Evolutionary conservation across 805 yeast species (phyloP).

Genomic region (Metschnikowia sp.): DNA sequence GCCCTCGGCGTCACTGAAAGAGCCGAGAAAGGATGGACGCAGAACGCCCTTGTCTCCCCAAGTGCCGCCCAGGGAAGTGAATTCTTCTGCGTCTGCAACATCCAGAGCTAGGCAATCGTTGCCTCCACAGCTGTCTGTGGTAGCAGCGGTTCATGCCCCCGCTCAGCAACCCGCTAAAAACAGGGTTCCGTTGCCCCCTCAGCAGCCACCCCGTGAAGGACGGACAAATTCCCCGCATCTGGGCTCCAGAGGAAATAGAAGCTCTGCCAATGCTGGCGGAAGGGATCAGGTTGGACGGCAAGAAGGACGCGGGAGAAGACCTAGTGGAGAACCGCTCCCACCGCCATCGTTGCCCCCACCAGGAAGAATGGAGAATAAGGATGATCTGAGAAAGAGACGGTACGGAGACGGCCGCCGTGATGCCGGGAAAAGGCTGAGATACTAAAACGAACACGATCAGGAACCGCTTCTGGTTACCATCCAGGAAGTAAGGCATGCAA

Average conservation of each 20-base stretch:
- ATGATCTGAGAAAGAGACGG: conserved; percentile 20
- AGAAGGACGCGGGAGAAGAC: conserved; percentile 1
- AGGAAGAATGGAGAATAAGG: conserved; percentile 2
- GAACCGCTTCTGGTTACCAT: too few species aligned
- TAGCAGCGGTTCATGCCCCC: background rate
- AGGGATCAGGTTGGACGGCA: conserved; percentile 5
- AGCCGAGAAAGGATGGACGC: too few species aligned
- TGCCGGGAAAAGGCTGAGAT: conserved; percentile 31
- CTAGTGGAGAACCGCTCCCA: conserved; percentile 15
- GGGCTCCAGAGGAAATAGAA: conserved; percentile 9
- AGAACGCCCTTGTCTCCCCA: conserved; percentile 27
- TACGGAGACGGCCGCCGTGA: conserved; percentile 23
- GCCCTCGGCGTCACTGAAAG: too few species aligned
- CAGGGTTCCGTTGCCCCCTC: conserved; percentile 25
- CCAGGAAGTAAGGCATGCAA: too few species aligned
- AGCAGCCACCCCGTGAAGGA: conserved; percentile 11
- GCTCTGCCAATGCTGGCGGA: conserved; percentile 15
- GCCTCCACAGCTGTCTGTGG: conserved; percentile 12
- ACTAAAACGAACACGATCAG: conserved; percentile 10
- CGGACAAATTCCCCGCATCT: background rate
- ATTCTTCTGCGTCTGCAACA: background rate
- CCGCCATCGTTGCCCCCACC: conserved; percentile 18
- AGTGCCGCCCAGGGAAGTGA: conserved; percentile 8
- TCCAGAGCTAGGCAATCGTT: conserved; percentile 4
- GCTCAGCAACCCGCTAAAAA: background rate